Evolutionary conservation across 208 protist genomes (phyloP).

Genomic region (Trypanosomatidae sp.): DNA sequence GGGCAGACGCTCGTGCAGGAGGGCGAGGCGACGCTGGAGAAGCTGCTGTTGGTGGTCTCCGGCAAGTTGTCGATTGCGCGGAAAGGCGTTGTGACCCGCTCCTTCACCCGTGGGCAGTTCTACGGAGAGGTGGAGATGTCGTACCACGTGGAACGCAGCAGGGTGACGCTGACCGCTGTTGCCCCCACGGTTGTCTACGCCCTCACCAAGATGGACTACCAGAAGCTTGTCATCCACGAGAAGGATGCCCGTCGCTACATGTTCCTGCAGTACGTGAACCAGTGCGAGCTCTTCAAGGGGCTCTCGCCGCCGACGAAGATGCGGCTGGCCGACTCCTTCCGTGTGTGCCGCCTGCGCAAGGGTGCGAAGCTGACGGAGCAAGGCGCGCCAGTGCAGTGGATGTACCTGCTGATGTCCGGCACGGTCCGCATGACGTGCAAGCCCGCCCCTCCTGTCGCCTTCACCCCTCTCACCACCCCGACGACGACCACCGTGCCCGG

Average conservation of each 20-base stretch:
- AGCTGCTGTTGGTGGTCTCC: conserved; percentile 55
- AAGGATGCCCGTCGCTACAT: conserved; percentile 40
- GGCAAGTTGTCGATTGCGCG: conserved; percentile 43
- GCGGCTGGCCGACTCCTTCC: conserved; percentile 56
- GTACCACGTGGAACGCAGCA: conserved; percentile 39
- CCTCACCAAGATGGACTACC: conserved; percentile 46
- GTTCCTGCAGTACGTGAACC: conserved; percentile 68
- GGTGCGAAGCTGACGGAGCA: conserved; percentile 41
- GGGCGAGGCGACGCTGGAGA: conserved; percentile 28
- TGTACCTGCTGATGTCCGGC: conserved; percentile 80
- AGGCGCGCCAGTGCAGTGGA: conserved; percentile 63
- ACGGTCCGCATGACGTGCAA: conserved; percentile 36
- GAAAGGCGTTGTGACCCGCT: conserved; percentile 38
- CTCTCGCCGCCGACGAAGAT: conserved; percentile 40
- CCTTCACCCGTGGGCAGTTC: conserved; percentile 32
- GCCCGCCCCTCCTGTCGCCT: too few relatives aligned
- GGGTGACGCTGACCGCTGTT: conserved; percentile 40
- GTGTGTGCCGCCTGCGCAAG: conserved; percentile 44
- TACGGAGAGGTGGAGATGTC: conserved; percentile 58
- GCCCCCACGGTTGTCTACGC: conserved; percentile 46
- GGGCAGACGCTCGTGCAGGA: conserved; percentile 50
- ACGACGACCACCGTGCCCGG: not conserved
- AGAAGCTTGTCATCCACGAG: conserved; percentile 53
- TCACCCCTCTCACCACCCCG: not conserved
- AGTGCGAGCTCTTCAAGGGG: conserved; percentile 39